Evolutionary conservation across 2,329 filamentous ascomycete genomes (phyloP).

Genomic region (Catunica adiposa): DNA sequence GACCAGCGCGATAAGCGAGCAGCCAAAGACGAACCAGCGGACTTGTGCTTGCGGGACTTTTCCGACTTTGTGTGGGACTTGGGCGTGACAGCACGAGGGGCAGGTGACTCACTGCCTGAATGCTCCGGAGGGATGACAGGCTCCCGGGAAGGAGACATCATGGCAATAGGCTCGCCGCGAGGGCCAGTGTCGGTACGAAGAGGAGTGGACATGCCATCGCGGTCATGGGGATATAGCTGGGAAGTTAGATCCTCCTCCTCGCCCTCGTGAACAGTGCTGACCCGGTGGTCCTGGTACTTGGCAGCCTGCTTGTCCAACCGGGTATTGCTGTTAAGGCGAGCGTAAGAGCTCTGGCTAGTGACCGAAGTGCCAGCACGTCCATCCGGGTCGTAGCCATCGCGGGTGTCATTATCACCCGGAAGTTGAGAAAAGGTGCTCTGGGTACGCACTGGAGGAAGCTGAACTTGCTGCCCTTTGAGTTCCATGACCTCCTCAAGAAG

Average conservation of each 20-base stretch:
- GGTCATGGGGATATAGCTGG: slow-evolving; percentile 26
- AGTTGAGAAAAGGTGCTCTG: slow-evolving; percentile 52
- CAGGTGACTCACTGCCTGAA: slow-evolving; percentile 1
- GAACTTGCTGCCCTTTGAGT: slow-evolving; percentile 41
- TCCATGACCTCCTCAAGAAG: slow-evolving; percentile 83
- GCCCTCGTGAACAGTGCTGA: slow-evolving; percentile 76
- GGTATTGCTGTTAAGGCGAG: not conserved
- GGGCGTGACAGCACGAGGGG: slow-evolving; percentile 25
- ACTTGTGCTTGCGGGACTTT: slow-evolving; percentile 77
- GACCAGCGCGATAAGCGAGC: slow-evolving; percentile 96
- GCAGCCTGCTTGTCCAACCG: slow-evolving; percentile 40
- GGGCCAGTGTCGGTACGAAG: slow-evolving; percentile 4
- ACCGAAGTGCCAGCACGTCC: slow-evolving; percentile 20
- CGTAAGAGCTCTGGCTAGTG: slow-evolving; percentile 31
- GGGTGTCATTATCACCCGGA: slow-evolving; percentile 55
- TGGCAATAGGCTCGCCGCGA: slow-evolving; percentile 9
- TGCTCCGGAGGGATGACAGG: slow-evolving; percentile 6
- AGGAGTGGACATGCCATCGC: slow-evolving; percentile 19
- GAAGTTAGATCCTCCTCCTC: slow-evolving; percentile 48
- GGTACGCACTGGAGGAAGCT: slow-evolving; percentile 30
- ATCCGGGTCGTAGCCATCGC: slow-evolving; percentile 53
- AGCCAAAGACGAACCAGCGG: slow-evolving; percentile 63
- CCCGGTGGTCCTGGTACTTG: slow-evolving; percentile 57
- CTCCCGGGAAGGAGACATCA: slow-evolving; percentile 8
- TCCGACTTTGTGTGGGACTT: slow-evolving; percentile 33